phyloP scores from a whole-genome alignment of 208 protist species.

The Eutreptiella sp. region DNA sequence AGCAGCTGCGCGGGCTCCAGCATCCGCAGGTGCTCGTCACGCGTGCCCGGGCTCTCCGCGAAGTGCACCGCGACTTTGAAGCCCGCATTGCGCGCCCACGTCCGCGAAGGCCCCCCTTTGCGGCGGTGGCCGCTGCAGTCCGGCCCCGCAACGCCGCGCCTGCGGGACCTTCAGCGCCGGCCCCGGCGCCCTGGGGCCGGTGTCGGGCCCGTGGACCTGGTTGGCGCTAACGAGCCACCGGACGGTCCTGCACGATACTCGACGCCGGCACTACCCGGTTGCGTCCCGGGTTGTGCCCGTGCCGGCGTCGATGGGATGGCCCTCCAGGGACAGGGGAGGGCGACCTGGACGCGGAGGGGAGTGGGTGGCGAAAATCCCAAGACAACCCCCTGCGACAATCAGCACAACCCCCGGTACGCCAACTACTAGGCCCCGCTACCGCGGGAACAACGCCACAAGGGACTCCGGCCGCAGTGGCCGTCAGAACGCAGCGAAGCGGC shows the following conservation, averaged over 20 bases:
- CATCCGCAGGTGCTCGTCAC: slow-evolving; percentile 55
- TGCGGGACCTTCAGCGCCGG: slow-evolving; percentile 46
- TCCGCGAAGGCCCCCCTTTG: slow-evolving; percentile 50
- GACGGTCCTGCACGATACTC: slow-evolving; percentile 26
- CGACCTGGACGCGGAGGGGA: too few species aligned
- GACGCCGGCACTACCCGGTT: slow-evolving; percentile 1
- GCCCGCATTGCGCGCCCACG: slow-evolving; percentile 39
- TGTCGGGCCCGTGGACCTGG: slow-evolving; percentile 35
- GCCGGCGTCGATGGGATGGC: slow-evolving; percentile 12
- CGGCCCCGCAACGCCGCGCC: slow-evolving; percentile 50
- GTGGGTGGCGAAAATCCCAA: too few species aligned
- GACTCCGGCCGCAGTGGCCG: too few species aligned
- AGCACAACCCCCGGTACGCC: too few species aligned
- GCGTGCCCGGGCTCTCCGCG: slow-evolving; percentile 65
- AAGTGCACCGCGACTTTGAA: slow-evolving; percentile 62
- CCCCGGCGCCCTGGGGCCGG: slow-evolving; percentile 38
- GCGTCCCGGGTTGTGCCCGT: slow-evolving; percentile 1
- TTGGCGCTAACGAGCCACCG: slow-evolving; percentile 65
- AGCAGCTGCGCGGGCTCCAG: slow-evolving; percentile 50
- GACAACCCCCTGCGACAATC: too few species aligned
- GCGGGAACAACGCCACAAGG: too few species aligned
- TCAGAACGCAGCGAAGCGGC: too few species aligned
- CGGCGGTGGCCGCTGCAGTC: slow-evolving; percentile 77
- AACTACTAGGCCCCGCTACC: too few species aligned
- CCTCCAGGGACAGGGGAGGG: slow-evolving; percentile 42